These are phyloP conservation scores for Brassica carinata DNA, from an alignment of 345 rosid species.

Conservation along the genomic window DNA sequence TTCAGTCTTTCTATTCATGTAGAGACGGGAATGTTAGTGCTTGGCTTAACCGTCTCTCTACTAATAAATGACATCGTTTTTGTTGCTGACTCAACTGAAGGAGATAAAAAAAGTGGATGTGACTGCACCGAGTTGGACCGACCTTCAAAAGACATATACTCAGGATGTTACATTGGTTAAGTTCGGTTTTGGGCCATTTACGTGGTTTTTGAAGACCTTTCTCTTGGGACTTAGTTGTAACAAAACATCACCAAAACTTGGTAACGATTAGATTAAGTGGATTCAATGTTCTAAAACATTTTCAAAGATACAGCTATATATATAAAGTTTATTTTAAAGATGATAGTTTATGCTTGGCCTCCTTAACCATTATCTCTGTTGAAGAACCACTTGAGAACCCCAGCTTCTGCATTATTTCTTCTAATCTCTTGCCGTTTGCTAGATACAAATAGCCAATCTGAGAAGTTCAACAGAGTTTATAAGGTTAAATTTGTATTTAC, in stretches of 20 bases:
- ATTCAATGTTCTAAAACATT: constrained; percentile 12
- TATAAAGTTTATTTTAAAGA: constrained; percentile 4
- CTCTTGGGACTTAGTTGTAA: constrained; percentile 1
- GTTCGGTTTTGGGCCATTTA: constrained; percentile 61
- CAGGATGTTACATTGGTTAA: constrained; percentile 42
- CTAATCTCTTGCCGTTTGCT: constrained; percentile 66
- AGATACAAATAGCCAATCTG: constrained; percentile 87
- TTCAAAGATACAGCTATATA: constrained; percentile 12
- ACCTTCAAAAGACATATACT: constrained; percentile 56
- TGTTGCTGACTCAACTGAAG: constrained; percentile 2
- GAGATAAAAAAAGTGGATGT: constrained; percentile 50
- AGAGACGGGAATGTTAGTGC: neutral
- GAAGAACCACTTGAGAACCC: constrained; percentile 77
- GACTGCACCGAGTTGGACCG: constrained; percentile 50
- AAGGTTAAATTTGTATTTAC: neutral
- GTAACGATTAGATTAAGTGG: constrained; percentile 5
- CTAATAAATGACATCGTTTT: neutral
- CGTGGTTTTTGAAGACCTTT: constrained; percentile 4
- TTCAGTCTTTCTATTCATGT: neutral
- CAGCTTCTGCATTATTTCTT: constrained; percentile 75
- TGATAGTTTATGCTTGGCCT: constrained; percentile 43
- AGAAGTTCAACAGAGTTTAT: neutral
- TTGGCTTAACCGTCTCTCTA: neutral
- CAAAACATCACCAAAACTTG: constrained; percentile 8
- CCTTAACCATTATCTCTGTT: constrained; percentile 47